Evolutionary conservation across 805 yeast genomes (phyloP).

Genomic region (Saitoella complicata): DNA sequence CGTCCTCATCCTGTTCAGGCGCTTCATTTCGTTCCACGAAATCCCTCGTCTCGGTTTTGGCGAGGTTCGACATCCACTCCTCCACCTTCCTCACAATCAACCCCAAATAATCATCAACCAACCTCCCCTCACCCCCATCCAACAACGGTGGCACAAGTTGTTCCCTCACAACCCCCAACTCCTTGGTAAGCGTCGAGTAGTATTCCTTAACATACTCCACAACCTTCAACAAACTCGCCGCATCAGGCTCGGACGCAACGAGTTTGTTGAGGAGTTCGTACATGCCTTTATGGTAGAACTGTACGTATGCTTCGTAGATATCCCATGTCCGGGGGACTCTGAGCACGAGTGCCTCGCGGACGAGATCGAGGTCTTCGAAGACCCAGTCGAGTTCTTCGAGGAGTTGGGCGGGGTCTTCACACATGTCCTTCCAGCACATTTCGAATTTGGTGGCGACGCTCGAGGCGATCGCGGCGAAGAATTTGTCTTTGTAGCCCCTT

Average conservation of each 20-base stretch:
- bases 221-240: slow-evolving; percentile 54
- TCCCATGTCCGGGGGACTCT: slow-evolving; percentile 66
- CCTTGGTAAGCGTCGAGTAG: slow-evolving; percentile 33
- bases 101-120: slow-evolving; percentile 63
- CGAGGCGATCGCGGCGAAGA: neutral
- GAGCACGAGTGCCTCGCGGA: slow-evolving; percentile 38
- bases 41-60: slow-evolving; percentile 45
- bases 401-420: neutral
- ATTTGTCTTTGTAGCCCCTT: neutral
- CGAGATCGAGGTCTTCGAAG: slow-evolving; percentile 58
- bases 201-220: slow-evolving; percentile 64
- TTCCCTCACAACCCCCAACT: slow-evolving; percentile 33
- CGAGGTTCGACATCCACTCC: slow-evolving; percentile 69
- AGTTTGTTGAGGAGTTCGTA: slow-evolving; percentile 26
- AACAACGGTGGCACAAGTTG: slow-evolving; percentile 42
- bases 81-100: slow-evolving; percentile 57
- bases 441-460: neutral
- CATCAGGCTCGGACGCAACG: slow-evolving; percentile 59
- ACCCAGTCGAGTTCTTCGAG: slow-evolving; percentile 34
- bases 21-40: slow-evolving; percentile 53
- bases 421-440: neutral
- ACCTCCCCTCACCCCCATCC: slow-evolving; percentile 51
- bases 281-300: neutral
- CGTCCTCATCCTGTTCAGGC: slow-evolving; percentile 57
- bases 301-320: slow-evolving; percentile 19